Evolutionary conservation across 2,329 filamentous ascomycete genomes (phyloP).

Genomic region (Apiospora sp.): DNA sequence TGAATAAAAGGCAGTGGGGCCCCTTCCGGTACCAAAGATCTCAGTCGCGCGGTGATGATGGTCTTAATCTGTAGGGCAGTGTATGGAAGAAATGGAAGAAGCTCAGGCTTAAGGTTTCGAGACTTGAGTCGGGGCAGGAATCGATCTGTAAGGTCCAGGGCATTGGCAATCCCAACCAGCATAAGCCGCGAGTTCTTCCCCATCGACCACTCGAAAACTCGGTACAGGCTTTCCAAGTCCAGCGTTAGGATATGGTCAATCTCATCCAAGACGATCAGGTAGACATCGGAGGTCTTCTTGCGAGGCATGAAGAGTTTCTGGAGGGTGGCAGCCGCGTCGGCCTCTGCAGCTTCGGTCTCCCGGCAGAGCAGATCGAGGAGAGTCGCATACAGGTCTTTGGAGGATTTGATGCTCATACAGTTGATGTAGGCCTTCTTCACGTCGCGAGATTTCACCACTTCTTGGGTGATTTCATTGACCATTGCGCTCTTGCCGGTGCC

Average conservation of each 20-base stretch:
- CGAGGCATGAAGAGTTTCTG: conserved; percentile 75
- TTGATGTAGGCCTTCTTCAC: conserved; percentile 85
- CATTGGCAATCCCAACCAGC: conserved; percentile 93
- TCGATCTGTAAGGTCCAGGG: conserved; percentile 92
- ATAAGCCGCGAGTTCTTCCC: conserved; percentile 80
- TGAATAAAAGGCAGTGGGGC: conserved; percentile 84
- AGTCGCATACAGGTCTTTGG: conserved; percentile 83
- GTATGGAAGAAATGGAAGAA: conserved; percentile 94
- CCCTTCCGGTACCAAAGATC: conserved; percentile 70
- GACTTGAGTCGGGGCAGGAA: conserved; percentile 93
- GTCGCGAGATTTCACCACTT: conserved; percentile 58
- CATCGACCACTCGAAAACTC: conserved; percentile 96
- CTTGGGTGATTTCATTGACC: conserved; percentile 78
- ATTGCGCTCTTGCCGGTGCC: conserved; percentile 97
- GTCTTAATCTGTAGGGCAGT: conserved; percentile 85
- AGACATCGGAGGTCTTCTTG: conserved; percentile 65
- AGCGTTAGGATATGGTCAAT: conserved; percentile 92
- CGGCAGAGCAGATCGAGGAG: conserved; percentile 75
- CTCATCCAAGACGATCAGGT: conserved; percentile 90
- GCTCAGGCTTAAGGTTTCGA: conserved; percentile 86
- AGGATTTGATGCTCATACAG: conserved; percentile 94
- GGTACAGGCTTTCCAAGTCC: conserved; percentile 88
- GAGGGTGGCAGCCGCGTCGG: conserved; percentile 72
- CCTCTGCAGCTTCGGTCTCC: conserved; percentile 66
- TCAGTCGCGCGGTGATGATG: conserved; percentile 85